phyloP scores from a whole-genome alignment of 2,329 filamentous ascomycete species.

The Pestalotiopsis fici region DNA sequence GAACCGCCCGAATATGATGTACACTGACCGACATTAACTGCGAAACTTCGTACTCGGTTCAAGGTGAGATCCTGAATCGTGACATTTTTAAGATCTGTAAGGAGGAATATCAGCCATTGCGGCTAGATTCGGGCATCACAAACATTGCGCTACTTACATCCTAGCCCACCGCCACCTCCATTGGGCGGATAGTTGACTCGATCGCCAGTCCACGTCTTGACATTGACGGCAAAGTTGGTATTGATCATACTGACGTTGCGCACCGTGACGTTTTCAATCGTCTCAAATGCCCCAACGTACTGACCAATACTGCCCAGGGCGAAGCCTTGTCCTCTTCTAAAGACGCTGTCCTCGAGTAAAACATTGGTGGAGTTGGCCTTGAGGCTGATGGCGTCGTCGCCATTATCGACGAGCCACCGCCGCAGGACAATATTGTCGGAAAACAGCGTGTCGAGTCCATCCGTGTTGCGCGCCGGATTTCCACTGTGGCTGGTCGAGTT shows the following conservation, averaged over 20 bases:
- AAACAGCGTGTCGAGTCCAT: constrained; percentile 47
- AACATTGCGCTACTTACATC: constrained; percentile 30
- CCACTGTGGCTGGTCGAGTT: constrained; percentile 42
- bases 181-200: constrained; percentile 55
- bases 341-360: constrained; percentile 46
- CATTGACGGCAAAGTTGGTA: constrained; percentile 49
- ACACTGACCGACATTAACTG: constrained; percentile 20
- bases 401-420: constrained; percentile 51
- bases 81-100: constrained; percentile 17
- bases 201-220: constrained; percentile 61
- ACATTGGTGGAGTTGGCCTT: constrained; percentile 61
- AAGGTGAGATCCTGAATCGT: constrained; percentile 21
- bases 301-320: constrained; percentile 60
- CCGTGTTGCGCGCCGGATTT: constrained; percentile 6
- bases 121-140: too few relatives aligned
- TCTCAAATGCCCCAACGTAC: constrained; percentile 48
- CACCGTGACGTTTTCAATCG: constrained; percentile 48
- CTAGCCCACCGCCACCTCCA: constrained; percentile 57
- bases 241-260: constrained; percentile 46
- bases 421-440: constrained; percentile 52
- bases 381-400: constrained; percentile 53
- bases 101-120: too few relatives aligned
- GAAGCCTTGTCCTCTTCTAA: constrained; percentile 52
- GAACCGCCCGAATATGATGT: constrained; percentile 17
- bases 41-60: constrained; percentile 11